These are phyloP conservation scores for Starmerella powellii DNA, from an alignment of 805 yeast genomes.

Conservation along the genomic window DNA sequence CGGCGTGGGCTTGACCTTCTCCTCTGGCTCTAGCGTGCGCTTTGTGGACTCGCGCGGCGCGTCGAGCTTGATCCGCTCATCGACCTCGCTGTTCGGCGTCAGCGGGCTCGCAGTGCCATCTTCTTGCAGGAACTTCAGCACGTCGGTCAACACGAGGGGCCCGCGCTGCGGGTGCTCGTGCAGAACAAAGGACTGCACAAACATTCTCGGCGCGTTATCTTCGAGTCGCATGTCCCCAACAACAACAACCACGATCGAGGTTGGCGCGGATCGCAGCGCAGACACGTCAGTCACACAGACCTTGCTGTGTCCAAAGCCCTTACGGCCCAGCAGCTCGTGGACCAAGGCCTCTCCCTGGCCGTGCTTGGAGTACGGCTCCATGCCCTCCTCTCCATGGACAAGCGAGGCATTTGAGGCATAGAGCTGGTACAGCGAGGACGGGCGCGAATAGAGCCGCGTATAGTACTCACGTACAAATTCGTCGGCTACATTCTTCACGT, in stretches of 20 bases:
- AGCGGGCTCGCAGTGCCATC: conserved; percentile 5
- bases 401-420: conserved; percentile 30
- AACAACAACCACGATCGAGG: conserved; percentile 31
- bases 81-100: no score
- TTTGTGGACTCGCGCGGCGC: no score
- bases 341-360: conserved; percentile 28
- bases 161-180: conserved; percentile 22
- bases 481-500: conserved; percentile 28
- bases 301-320: conserved; percentile 27
- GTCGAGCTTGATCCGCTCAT: no score
- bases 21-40: no score
- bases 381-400: conserved; percentile 32
- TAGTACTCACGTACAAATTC: conserved; percentile 33
- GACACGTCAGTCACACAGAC: conserved; percentile 31
- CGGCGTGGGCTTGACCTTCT: no score
- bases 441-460: conserved; percentile 27
- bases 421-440: conserved; percentile 28
- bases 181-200: conserved; percentile 33
- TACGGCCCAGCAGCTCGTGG: conserved; percentile 22
- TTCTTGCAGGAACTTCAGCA: conserved; percentile 30
- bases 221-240: conserved; percentile 32
- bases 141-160: conserved; percentile 31
- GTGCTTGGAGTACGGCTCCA: conserved; percentile 18
- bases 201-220: conserved; percentile 26
- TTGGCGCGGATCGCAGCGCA: conserved; percentile 27